Evolutionary conservation across 2,329 filamentous ascomycete genomes (phyloP).

Genomic region (Aspergillus clavatus): DNA sequence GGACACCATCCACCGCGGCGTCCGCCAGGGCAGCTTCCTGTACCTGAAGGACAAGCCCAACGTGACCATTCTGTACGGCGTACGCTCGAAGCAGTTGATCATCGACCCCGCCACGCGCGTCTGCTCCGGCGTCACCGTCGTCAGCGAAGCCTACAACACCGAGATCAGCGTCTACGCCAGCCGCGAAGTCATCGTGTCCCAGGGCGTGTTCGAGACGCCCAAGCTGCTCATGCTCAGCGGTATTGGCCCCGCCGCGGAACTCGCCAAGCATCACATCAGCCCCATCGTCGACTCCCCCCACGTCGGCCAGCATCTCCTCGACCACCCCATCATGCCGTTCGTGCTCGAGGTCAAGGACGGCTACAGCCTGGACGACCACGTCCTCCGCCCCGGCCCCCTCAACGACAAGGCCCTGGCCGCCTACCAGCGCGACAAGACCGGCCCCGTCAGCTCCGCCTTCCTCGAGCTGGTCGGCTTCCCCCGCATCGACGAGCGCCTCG

Average conservation of each 20-base stretch:
- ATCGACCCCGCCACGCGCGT: constrained; percentile 45
- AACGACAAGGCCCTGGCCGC: constrained; percentile 30
- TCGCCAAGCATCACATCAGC: constrained; percentile 29
- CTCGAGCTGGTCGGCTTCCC: constrained; percentile 55
- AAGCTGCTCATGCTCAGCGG: constrained; percentile 50
- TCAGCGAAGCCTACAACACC: constrained; percentile 35
- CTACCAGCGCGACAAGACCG: constrained; percentile 41
- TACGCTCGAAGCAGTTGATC: constrained; percentile 51
- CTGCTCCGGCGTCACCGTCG: constrained; percentile 46
- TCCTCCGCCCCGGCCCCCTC: constrained; percentile 34
- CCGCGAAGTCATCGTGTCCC: constrained; percentile 46
- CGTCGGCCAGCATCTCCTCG: constrained; percentile 30
- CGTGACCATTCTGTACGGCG: constrained; percentile 48
- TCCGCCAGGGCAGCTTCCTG: constrained; percentile 49
- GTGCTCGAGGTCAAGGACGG: constrained; percentile 43
- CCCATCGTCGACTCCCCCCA: constrained; percentile 31
- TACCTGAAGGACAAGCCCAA: constrained; percentile 53
- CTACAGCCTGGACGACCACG: constrained; percentile 36
- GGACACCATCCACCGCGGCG: constrained; percentile 56
- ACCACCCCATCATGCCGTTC: constrained; percentile 41
- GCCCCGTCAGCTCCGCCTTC: constrained; percentile 39
- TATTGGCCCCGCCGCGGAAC: constrained; percentile 40
- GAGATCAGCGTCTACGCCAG: constrained; percentile 47
- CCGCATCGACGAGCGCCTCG: constrained; percentile 52
- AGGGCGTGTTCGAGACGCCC: constrained; percentile 50